Evolutionary conservation across 257 asterid genomes (phyloP).

Genomic region (Salvia hispanica): DNA sequence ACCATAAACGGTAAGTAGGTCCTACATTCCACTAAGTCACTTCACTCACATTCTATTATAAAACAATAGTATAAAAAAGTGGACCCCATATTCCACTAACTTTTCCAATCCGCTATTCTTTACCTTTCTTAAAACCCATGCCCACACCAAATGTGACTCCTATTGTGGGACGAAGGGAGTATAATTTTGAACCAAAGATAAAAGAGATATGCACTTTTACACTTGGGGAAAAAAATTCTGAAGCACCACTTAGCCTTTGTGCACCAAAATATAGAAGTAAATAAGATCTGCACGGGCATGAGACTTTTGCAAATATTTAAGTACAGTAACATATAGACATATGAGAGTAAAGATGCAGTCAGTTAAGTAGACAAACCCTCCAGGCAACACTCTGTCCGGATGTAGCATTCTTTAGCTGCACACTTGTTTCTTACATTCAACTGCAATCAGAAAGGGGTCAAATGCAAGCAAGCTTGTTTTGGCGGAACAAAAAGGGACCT

Average conservation of each 20-base stretch:
- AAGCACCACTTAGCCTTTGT: constrained; percentile 11
- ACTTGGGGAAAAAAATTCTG: constrained; percentile 17
- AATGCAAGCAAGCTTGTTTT: constrained; percentile 32
- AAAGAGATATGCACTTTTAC: not conserved
- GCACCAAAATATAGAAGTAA: constrained; percentile 16
- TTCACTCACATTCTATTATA: too few species aligned
- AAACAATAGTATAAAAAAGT: too few species aligned
- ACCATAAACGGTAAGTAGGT: too few species aligned
- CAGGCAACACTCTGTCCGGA: constrained; percentile 82
- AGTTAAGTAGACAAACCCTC: constrained; percentile 64
- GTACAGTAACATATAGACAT: not conserved
- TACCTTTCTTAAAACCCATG: too few species aligned
- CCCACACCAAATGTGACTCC: too few species aligned
- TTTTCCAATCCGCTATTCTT: too few species aligned
- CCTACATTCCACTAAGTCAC: too few species aligned
- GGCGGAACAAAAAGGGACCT: constrained; percentile 16
- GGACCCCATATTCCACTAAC: too few species aligned
- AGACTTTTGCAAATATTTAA: not conserved
- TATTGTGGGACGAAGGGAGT: too few species aligned
- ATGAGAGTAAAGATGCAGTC: constrained; percentile 24
- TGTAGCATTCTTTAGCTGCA: constrained; percentile 91
- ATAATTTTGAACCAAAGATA: not conserved
- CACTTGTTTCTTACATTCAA: constrained; percentile 92
- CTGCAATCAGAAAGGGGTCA: constrained; percentile 45
- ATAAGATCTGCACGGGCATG: constrained; percentile 2